Evolutionary conservation across 495 filamentous ascomycete species (phyloP), one percentile per base, ranked within the genome.

Genomic region (Penicillium fimorum): DNA sequence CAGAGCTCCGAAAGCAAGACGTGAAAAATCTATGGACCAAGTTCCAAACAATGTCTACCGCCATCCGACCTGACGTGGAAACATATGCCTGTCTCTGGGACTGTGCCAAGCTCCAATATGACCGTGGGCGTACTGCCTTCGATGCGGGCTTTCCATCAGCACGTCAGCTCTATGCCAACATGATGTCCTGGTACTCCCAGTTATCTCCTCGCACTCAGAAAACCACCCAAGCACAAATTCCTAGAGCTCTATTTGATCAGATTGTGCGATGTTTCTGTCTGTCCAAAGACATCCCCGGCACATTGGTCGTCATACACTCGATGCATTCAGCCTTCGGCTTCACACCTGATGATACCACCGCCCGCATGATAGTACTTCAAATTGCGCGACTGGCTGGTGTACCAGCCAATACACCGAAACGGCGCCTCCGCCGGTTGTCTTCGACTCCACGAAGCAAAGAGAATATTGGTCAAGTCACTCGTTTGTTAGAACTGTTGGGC

Each of bases 71-170:
- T 0, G 86, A 91, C 59, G 75, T 86, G 1, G 82, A 86, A 63
- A 90, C 89, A 8, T 92, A 85, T 64, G 74, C 81, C 41, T 84
- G 81, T 38, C 79, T 93, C 11, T 93, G 87, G 75, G 81, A 79
- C 65, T 76, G 70, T 65, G 82, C 63, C 13, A 79, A 80, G 46
- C 76, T 84, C 18, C 75, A 82, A 55, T 73, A 79, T 32, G 78
- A 83, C 57, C 75, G 70, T 22, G 56, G 74, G 15, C 70, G 69
- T 27, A 71, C 72, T 13, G 58, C 73, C 0, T 72, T 63, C 33
- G 58, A 67, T 44, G 50, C 60, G 5, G 70, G 60, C 33, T 79
- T 81, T 43, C 74, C 75, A 38, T 64, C 68, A 2, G 77, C 78
- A 7, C 80, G 89, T 27, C 50, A 60, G 7, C 75, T 90, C 30